phyloP scores from a whole-genome alignment of 176 grass and related monocot genomes.

The Carex myosuroides region DNA sequence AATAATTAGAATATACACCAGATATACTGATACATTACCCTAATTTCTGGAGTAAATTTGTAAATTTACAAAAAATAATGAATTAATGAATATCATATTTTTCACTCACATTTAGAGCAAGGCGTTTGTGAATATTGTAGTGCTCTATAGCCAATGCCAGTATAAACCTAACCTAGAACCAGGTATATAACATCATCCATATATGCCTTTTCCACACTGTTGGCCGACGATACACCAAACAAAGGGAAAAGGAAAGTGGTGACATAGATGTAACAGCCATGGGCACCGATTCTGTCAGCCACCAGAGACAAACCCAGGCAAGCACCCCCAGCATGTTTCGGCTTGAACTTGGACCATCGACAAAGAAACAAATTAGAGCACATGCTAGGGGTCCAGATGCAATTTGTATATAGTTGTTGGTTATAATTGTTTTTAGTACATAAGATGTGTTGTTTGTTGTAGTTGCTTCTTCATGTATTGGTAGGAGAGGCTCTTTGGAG shows the following conservation, averaged over 20 bases:
- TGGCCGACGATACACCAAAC: slow-evolving; percentile 46
- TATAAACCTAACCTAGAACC: slow-evolving; percentile 86
- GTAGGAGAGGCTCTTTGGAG: slow-evolving; percentile 33
- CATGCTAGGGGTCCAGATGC: slow-evolving; percentile 46
- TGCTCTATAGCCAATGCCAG: slow-evolving; percentile 86
- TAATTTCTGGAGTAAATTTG: neutral
- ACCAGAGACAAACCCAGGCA: slow-evolving; percentile 85
- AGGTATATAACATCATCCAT: slow-evolving; percentile 97
- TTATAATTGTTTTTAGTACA: slow-evolving; percentile 25
- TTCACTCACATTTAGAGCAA: slow-evolving; percentile 61
- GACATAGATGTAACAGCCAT: slow-evolving; percentile 85
- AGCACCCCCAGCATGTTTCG: slow-evolving; percentile 81
- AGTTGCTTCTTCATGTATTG: neutral
- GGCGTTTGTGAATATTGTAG: slow-evolving; percentile 83
- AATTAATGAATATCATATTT: neutral
- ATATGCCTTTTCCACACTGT: slow-evolving; percentile 57
- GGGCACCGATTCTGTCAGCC: slow-evolving; percentile 73
- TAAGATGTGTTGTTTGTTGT: slow-evolving; percentile 6
- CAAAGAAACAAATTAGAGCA: slow-evolving; percentile 32
- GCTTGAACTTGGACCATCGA: slow-evolving; percentile 24
- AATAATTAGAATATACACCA: neutral
- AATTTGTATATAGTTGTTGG: slow-evolving; percentile 35
- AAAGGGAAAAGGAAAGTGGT: slow-evolving; percentile 78
- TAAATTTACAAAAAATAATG: neutral
- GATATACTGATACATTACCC: neutral